phyloP scores from a whole-genome alignment of 2,329 filamentous ascomycete species.

The Zopfia rhizophila region DNA sequence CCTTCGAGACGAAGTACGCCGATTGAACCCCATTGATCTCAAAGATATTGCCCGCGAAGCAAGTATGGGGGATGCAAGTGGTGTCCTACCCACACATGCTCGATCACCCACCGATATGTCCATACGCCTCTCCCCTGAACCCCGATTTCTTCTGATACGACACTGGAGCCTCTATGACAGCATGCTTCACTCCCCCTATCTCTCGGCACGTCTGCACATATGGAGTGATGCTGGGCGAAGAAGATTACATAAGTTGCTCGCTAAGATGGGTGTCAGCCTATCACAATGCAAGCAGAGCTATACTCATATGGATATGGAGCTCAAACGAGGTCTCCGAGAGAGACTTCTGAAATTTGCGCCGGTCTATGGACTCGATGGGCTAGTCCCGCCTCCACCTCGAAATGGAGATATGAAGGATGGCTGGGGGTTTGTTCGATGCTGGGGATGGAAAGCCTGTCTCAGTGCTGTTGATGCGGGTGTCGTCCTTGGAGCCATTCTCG shows the following conservation, averaged over 20 bases:
- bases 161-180: conserved; percentile 99
- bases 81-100: conserved; percentile 89
- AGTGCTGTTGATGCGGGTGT: conserved; percentile 95
- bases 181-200: conserved; percentile 96
- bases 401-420: conserved; percentile 82
- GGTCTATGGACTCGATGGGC: conserved; percentile 90
- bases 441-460: conserved; percentile 96
- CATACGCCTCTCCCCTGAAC: conserved; percentile 92
- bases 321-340: conserved; percentile 86
- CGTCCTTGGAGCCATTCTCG: conserved; percentile 88
- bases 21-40: conserved; percentile 82
- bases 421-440: conserved; percentile 96
- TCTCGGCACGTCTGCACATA: conserved; percentile 89
- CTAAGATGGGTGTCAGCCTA: conserved; percentile 97
- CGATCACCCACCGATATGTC: conserved; percentile 89
- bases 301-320: conserved; percentile 97
- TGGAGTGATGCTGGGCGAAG: conserved; percentile 93
- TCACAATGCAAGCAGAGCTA: conserved; percentile 96
- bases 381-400: conserved; percentile 76
- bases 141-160: conserved; percentile 88
- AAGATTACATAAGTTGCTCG: conserved; percentile 89
- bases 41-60: conserved; percentile 68
- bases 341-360: conserved; percentile 92
- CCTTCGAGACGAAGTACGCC: conserved; percentile 90
- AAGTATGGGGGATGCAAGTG: conserved; percentile 72